Evolutionary conservation across 768 basidiomycete species (phyloP).

Genomic region (Leccinellum albellum): DNA sequence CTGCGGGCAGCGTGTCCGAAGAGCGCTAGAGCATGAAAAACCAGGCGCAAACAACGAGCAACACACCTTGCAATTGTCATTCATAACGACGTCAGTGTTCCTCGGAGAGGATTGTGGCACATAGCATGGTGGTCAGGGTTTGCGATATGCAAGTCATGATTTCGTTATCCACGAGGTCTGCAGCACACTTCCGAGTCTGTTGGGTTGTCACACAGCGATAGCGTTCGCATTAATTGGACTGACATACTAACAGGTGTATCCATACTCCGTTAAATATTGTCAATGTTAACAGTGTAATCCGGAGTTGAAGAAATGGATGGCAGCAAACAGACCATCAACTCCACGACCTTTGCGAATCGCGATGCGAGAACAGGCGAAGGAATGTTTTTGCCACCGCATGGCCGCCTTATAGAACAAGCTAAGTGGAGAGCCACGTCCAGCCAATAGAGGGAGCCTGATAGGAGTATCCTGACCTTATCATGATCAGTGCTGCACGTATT

Average conservation of each 20-base stretch:
- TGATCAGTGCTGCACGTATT: background rate
- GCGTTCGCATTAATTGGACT: background rate
- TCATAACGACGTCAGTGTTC: background rate
- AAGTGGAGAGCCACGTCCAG: too few relatives aligned
- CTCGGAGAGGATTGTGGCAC: slow-evolving; percentile 5
- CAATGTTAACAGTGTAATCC: too few relatives aligned
- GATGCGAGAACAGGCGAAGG: too few relatives aligned
- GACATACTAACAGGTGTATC: background rate
- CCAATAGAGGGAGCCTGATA: too few relatives aligned
- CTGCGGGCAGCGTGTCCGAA: slow-evolving; percentile 1
- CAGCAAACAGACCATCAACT: too few relatives aligned
- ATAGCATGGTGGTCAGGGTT: slow-evolving; percentile 5
- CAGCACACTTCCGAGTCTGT: background rate
- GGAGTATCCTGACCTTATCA: too few relatives aligned
- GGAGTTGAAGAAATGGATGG: background rate
- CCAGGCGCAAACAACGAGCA: background rate
- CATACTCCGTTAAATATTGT: background rate
- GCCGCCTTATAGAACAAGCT: slow-evolving; percentile 1
- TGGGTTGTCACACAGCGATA: background rate
- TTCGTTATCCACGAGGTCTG: slow-evolving; percentile 5
- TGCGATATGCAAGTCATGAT: slow-evolving; percentile 1
- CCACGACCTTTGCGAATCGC: background rate
- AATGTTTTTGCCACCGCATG: background rate
- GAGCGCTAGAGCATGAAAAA: background rate
- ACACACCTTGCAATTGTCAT: background rate